Base-by-base conservation (phyloP, 2,329 filamentous ascomycete genomes). In the Beauveria sp. region DNA sequence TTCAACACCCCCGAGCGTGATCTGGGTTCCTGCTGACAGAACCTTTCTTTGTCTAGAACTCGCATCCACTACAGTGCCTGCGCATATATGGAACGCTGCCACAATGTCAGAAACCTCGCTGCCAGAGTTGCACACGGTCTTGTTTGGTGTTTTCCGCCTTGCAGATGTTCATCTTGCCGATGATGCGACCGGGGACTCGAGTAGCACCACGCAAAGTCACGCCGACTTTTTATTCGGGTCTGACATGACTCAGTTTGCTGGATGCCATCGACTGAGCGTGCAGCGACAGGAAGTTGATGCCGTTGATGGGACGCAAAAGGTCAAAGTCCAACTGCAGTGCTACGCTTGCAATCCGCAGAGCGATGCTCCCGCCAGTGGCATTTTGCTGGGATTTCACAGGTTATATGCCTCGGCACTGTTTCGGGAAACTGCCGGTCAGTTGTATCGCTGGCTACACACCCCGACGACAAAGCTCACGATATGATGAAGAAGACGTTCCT, bases 221-320 rank as follows among this genome's bases (percentile, higher is more conserved):
- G 50, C 72, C 9, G 72, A 74, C 62, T 67, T 72, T 50, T 65
- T 66, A 0, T 74, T 70, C 20, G 71, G 72, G 1, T 69, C 65
- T 16, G 67, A 71, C 22, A 45, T 64, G 52, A 52, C 55, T 0
- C 24, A 16, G 0, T 74, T 74, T n/a, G 65, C 67, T 0, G 72
- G 72, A 0, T 68, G 67, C 2, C 72, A 74, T 53, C 65, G 70
- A 1, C 70, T 74, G 26, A 67, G 66, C 8, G 60, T 74, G 5
- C 60, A 68, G 2, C 64, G 70, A 6, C 48, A n/a, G 16, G 28
- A 54, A 5, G 42, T 48, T 2, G 58, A 61, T n/a, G 24, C 18
- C 12, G 22, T 24, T 5, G 14, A 26, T 3, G 48, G 26, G 28
- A 54, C 53, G n/a, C 52, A 57, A 38, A 58, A 22, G 48, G 38